Base-by-base conservation (phyloP, 2,329 filamentous ascomycete species). In the Aspergillus spinulosporus region DNA sequence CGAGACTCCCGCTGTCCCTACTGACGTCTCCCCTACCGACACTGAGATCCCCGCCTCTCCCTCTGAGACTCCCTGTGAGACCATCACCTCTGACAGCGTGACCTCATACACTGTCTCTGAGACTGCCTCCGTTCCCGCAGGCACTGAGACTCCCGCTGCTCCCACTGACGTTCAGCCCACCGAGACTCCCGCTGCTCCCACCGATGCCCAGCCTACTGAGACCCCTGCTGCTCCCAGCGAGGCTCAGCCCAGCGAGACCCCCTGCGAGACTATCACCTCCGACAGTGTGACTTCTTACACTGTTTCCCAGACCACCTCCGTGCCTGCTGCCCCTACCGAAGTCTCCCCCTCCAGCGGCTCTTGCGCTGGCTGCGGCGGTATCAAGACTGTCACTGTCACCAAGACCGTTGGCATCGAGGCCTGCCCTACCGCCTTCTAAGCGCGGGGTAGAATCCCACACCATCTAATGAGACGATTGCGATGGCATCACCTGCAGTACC, bases 401-500 rank as follows among this genome's bases (percentile, higher is more conserved):
- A 57, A 67, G 45, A 66, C 64, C 39, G 62, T 66, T 43, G 69
- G 63, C 47, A 65, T 70, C 31, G 45, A 26, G 26, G 40, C 36
- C 55, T 52, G 58, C 56, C 55, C 54, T 57, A 58, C 62, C 50
- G 32, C 52, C 29, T 52, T 43, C 36, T 64, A 62, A 52, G 49
- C 26, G 14, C 5, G 2, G 44, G 40, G 48, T 26, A 15, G 39
- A 21, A 21, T 21, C 61, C 48, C 58, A 45, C 53, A 48, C 52
- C 59, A 54, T 49, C 52, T 61, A 54, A 57, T 58, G 64, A 57
- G 59, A 62, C 58, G 60, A 66, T 59, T 58, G 62, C 59, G 60
- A 64, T 58, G 62, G 65, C 59, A 65, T 60, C 59, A 61, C 47
- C 53, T 59, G 56, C 57, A 69, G 69, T 72, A 70, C 63, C 70